Evolutionary conservation across 208 protist genomes (phyloP), one percentile per base, ranked within the genome.

Genomic region (Vickermania spadyakhi): DNA sequence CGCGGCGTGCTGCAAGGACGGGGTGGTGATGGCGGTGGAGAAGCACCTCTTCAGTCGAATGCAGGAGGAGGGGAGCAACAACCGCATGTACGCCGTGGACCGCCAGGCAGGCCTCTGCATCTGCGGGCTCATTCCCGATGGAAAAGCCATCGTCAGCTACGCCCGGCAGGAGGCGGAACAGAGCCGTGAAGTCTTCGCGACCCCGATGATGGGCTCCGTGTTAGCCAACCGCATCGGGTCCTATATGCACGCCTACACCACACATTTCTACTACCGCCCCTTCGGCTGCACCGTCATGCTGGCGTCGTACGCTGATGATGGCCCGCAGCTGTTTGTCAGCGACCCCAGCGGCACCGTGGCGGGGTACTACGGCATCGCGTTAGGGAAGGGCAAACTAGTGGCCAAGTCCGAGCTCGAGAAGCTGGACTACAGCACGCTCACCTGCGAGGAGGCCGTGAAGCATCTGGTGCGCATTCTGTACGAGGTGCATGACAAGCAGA

Each of bases 341-440:
- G 98, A 99, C 64, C 98, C 98, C 5, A 99, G 97, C 49, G 97
- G 97, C 54, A 89, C 84, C 27, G 81, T 91, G n/a, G 84, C 79
- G 42, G 94, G 95, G 2, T 99, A 98, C 82, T 97, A 92, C 69
- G 98, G 84, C 18, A 74, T 91, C 51, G 96, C 98, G 13, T 74
- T 98, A n/a, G 98, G 98, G 21, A 99, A 99, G 74, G 96, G 83
- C 14, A 98, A 97, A 76, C 94, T 96, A 45, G 82, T 97, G 5
- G 97, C 97, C n/a, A 98, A 99, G 69, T 98, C 96, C 27, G 97
- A 99, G 77, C 66, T 99, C 13, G 98, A 99, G 86, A 99, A 99
- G 73, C 72, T 99, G 23, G 84, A 98, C 59, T 95, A 99, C 45
- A 45, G 59, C 7, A 89, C 80, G 45, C 68, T 98, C 31, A 98